These are phyloP conservation scores for Aspergillaceae sp. DNA, from an alignment of 2,329 filamentous ascomycete genomes.

Conservation along the genomic window DNA sequence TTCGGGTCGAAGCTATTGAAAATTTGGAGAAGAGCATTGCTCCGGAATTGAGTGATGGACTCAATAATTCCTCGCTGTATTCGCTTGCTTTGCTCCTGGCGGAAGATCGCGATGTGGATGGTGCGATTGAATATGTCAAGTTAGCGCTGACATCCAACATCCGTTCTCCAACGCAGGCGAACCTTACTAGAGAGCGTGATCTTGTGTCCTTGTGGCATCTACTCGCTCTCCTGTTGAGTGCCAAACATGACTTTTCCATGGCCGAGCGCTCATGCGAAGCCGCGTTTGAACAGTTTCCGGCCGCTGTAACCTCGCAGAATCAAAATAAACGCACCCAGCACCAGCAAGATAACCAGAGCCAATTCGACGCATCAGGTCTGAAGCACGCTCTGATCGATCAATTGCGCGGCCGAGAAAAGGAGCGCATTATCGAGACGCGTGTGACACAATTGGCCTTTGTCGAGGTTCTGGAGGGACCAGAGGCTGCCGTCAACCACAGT, in stretches of 20 bases:
- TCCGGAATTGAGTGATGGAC: conserved; percentile 55
- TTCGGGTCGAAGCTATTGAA: conserved; percentile 69
- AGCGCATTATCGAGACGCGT: conserved; percentile 82
- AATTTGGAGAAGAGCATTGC: conserved; percentile 66
- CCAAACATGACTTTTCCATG: conserved; percentile 73
- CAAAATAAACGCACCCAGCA: conserved; percentile 37
- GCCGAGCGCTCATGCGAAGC: conserved; percentile 79
- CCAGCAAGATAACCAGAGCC: conserved; percentile 16
- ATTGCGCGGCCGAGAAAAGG: conserved; percentile 77
- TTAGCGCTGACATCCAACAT: conserved; percentile 56
- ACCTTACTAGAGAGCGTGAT: conserved; percentile 35
- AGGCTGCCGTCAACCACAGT: conserved; percentile 78
- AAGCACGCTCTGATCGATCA: conserved; percentile 57
- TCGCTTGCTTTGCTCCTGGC: conserved; percentile 77
- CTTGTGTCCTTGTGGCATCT: conserved; percentile 87
- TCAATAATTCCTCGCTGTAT: conserved; percentile 70
- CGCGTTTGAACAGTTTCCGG: conserved; percentile 80
- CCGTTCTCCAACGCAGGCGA: conserved; percentile 16
- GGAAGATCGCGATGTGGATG: conserved; percentile 70
- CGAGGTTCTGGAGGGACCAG: conserved; percentile 74
- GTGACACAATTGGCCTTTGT: conserved; percentile 85
- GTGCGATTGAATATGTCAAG: conserved; percentile 76
- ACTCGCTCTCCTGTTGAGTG: conserved; percentile 73
- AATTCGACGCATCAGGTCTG: conserved; percentile 7
- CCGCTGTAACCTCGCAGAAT: conserved; percentile 55